Percentiles rank a stretch among this genome's conserved stretches.
Conservation (phyloP, 2,329 filamentous ascomycete species). For the Fusarium staphyleae region DNA sequence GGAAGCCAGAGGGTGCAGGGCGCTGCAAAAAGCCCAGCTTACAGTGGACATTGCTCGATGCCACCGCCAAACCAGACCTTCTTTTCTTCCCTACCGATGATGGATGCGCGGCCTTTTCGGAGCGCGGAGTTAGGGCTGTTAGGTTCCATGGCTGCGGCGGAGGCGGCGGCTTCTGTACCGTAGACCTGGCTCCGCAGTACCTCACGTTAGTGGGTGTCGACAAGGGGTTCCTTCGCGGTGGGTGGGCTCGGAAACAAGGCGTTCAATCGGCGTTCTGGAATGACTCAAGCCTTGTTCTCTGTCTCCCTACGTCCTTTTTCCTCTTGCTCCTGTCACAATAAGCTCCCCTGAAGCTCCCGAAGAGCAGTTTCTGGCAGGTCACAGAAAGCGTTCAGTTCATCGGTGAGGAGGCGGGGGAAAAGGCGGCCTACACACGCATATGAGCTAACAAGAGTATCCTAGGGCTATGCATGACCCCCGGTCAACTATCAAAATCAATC, state of each 20-base stretch:
- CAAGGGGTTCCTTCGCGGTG: constrained; percentile 28
- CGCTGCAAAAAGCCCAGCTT: constrained; percentile 2
- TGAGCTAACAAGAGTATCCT: constrained; percentile 21
- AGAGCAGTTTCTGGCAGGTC: constrained; percentile 12
- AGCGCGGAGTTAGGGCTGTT: constrained; percentile 31
- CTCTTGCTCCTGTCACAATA: constrained; percentile 15
- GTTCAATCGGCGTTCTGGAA: constrained; percentile 37
- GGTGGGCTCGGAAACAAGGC: constrained; percentile 30
- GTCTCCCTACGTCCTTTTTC: constrained; percentile 27
- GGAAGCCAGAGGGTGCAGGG: constrained; percentile 6
- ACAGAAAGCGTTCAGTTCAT: background rate
- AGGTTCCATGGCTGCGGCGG: constrained; percentile 1
- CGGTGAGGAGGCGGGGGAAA: constrained; percentile 2
- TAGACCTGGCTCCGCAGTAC: constrained; percentile 17
- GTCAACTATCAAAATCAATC: constrained; percentile 22
- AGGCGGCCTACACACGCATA: constrained; percentile 22
- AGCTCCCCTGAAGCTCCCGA: constrained; percentile 26
- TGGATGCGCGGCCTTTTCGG: constrained; percentile 32
- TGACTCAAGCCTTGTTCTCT: constrained; percentile 37
- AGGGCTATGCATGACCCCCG: constrained; percentile 13
- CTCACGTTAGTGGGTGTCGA: constrained; percentile 35
- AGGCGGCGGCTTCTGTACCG: constrained; percentile 7
- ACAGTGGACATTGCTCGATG: constrained; percentile 8
- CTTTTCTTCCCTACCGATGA: constrained; percentile 11
- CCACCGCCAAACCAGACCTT: constrained; percentile 8